These are phyloP conservation scores for Antitrichia curtipendula DNA, from an alignment of 225 moss, liverwort and hornwort genomes.

Conservation along the genomic window DNA sequence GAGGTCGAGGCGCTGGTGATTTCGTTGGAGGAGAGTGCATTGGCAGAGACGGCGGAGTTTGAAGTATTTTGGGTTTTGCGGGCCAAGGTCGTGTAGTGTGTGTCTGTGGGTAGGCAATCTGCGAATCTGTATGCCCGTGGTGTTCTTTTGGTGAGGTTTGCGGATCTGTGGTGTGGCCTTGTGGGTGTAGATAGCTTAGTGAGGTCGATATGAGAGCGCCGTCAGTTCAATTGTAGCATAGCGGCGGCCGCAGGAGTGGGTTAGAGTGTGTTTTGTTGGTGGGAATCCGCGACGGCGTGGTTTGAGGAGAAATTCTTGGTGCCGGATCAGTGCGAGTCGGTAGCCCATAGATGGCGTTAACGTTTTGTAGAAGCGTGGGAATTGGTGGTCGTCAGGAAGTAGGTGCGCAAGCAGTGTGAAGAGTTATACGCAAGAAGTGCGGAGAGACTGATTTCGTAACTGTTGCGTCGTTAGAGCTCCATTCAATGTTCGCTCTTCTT, in stretches of 20 bases:
- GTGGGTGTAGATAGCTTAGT: background rate
- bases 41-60: background rate
- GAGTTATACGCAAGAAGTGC: background rate
- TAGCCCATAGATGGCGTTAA: slow-evolving; percentile 2
- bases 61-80: background rate
- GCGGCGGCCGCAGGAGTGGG: background rate
- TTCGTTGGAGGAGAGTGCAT: background rate
- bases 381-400: background rate
- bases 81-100: background rate
- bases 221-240: background rate
- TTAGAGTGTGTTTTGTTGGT: background rate
- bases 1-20: background rate
- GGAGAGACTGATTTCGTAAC: background rate
- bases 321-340: background rate
- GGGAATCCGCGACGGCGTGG: background rate
- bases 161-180: background rate
- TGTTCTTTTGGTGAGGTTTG: background rate
- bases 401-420: background rate
- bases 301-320: background rate
- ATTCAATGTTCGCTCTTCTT: slow-evolving; percentile 7
- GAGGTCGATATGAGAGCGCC: background rate
- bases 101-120: background rate
- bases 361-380: background rate
- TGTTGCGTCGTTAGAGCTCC: slow-evolving; percentile 10
- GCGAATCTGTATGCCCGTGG: background rate